Conservation (phyloP, 2,329 filamentous ascomycete species). For the Epichloe coenophiala region DNA sequence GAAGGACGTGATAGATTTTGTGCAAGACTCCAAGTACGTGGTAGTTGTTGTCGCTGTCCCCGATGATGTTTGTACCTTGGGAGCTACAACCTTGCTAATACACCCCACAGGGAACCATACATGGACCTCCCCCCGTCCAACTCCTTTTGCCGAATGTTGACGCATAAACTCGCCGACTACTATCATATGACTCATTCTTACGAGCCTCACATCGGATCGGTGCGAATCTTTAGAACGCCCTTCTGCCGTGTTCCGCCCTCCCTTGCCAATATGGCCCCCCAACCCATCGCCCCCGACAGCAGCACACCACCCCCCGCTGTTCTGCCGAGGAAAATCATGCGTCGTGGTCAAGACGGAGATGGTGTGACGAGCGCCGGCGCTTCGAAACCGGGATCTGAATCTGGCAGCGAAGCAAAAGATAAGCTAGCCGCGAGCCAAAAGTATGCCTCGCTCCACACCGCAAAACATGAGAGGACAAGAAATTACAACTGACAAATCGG, state of each 20-base stretch:
- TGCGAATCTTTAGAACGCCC: conserved; percentile 79
- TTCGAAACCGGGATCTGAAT: conserved; percentile 76
- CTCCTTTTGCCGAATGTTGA: conserved; percentile 87
- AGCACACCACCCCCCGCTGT: conserved; percentile 53
- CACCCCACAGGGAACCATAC: conserved; percentile 56
- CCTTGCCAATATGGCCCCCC: conserved; percentile 40
- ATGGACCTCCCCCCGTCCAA: conserved; percentile 84
- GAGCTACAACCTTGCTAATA: background rate
- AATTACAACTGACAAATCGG: background rate
- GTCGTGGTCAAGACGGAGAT: conserved; percentile 56
- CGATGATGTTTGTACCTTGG: background rate
- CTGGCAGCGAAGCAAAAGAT: conserved; percentile 64
- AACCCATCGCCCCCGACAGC: conserved; percentile 33
- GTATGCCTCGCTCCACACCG: conserved; percentile 24
- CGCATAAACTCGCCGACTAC: conserved; percentile 92
- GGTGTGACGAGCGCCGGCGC: conserved; percentile 52
- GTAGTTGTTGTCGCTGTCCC: background rate
- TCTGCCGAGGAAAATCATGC: conserved; percentile 82
- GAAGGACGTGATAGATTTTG: conserved; percentile 85
- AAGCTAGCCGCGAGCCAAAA: conserved; percentile 39
- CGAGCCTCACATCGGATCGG: conserved; percentile 72
- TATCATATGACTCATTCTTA: conserved; percentile 94
- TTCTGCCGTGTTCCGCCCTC: conserved; percentile 66
- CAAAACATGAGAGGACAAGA: background rate
- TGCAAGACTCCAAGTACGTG: conserved; percentile 70